phyloP scores from a whole-genome alignment of 306 rosid species.

The Benincasa hispida region DNA sequence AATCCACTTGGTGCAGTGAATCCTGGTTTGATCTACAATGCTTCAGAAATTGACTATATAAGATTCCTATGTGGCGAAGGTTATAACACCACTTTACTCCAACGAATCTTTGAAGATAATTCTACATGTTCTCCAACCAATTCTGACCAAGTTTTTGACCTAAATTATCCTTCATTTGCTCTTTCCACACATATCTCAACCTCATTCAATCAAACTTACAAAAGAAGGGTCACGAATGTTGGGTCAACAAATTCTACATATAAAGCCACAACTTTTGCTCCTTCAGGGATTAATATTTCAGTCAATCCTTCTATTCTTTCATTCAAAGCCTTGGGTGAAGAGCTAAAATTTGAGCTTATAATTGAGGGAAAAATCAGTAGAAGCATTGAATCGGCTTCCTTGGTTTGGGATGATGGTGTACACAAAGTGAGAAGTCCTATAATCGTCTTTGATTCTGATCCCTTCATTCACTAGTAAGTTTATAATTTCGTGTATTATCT shows the following conservation, averaged over 20 bases:
- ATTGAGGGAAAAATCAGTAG: slow-evolving; percentile 8
- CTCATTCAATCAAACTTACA: slow-evolving; percentile 10
- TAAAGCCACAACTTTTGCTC: slow-evolving; percentile 15
- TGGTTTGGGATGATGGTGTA: not conserved
- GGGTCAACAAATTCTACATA: slow-evolving; percentile 20
- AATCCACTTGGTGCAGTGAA: slow-evolving; percentile 15
- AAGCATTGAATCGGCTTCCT: slow-evolving; percentile 11
- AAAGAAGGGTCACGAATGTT: slow-evolving; percentile 17
- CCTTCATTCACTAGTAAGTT: not conserved
- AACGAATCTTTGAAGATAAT: not conserved
- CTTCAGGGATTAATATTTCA: slow-evolving; percentile 10
- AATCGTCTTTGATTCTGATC: not conserved
- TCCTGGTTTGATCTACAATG: slow-evolving; percentile 20
- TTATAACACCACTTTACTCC: not conserved
- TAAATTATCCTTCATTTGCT: slow-evolving; percentile 44
- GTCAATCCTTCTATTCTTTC: slow-evolving; percentile 27
- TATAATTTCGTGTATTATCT: not conserved
- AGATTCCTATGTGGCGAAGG: slow-evolving; percentile 23
- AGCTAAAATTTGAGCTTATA: slow-evolving; percentile 9
- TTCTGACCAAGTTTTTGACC: slow-evolving; percentile 5
- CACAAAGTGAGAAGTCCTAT: not conserved
- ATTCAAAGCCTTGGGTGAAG: slow-evolving; percentile 24
- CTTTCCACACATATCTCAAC: not conserved
- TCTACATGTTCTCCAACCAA: slow-evolving; percentile 3
- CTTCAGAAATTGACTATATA: slow-evolving; percentile 3